Conservation (phyloP, 192 early-diverging fungal species). For the Ambispora gerdemannii region DNA sequence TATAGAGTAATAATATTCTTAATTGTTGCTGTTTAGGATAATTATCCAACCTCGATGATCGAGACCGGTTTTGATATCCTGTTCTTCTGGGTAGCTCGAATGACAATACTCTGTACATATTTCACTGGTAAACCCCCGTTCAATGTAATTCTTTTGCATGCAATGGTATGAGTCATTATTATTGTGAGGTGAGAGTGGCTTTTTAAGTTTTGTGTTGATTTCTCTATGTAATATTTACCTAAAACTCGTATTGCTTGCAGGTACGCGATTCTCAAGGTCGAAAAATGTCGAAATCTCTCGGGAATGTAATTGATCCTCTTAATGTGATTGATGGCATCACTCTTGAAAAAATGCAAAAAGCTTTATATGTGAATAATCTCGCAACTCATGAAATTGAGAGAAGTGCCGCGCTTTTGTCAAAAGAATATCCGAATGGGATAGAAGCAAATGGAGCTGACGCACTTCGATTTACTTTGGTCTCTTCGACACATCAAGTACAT, state of each 20-base stretch:
- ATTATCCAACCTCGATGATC: constrained; percentile 79
- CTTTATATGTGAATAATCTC: constrained; percentile 70
- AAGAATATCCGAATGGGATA: constrained; percentile 88
- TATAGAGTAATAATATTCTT: constrained; percentile 29
- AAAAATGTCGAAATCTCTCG: constrained; percentile 87
- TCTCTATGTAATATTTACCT: too few species aligned
- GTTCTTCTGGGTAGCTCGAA: constrained; percentile 98
- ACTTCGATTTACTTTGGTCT: constrained; percentile 64
- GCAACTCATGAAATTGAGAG: constrained; percentile 70
- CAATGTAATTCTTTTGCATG: constrained; percentile 85
- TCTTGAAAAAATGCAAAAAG: constrained; percentile 63
- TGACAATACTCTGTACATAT: constrained; percentile 93
- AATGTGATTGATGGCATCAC: constrained; percentile 80
- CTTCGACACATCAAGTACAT: constrained; percentile 61
- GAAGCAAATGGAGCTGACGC: constrained; percentile 89
- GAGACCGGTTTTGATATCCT: constrained; percentile 97
- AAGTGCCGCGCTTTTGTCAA: constrained; percentile 59
- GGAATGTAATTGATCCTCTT: constrained; percentile 84
- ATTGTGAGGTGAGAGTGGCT: neutral
- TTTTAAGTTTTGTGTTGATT: constrained; percentile 1
- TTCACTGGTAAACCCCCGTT: constrained; percentile 82
- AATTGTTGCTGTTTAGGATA: constrained; percentile 33
- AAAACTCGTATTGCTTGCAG: constrained; percentile 27
- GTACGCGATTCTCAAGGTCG: constrained; percentile 77
- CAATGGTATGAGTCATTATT: constrained; percentile 72